Evolutionary conservation across 805 yeast species (phyloP), one percentile per base, ranked within the genome.

Genomic region (Yarrowia bubula): DNA sequence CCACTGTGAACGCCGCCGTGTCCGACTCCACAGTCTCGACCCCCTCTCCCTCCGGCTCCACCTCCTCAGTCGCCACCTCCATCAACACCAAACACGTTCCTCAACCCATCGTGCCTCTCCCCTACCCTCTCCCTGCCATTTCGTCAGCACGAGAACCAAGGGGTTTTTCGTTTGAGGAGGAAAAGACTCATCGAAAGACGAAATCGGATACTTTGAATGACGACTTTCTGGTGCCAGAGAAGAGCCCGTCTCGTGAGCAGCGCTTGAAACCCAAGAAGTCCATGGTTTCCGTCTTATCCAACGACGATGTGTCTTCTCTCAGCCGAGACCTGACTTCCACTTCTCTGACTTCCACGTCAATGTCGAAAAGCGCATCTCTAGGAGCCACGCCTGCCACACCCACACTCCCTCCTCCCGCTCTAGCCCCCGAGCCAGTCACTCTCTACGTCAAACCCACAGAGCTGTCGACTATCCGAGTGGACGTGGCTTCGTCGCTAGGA

Each of bases 401-500:
- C 6, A 15, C 47, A 4, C 41, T 43, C 1, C 50, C 50, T 28
- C 50, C 64, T 9, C 51, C 50, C 2, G 42, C 50, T 2, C 51
- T 43, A 9, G 51, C 51, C 7, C 50, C 64, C 8, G 64, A 58
- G 6, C 51, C 50, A 8, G 17, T 58, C 13, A 41, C 68, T 7
- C 67, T 68, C 8, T 63, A 70, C 18, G 70, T 69, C 50, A 64
- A 68, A 13, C 76, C 77, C 7, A 68, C 67, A 14, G 72, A 68
- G 35, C 63, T 75, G n/a, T 67, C 68, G 9, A 66, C 72, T 9
- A 67, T 73, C 22, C 58, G 68, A 3, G 69, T 68, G 37, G 71
- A 55, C 66, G 69, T 75, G 67, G 31, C 72, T 68, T 35, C 77
- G 67, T 66, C 71, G 51, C 66, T 63, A 74, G 75, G 66, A 39